Percentiles rank a stretch among this genome's conserved stretches.
phyloP scores from a whole-genome alignment of 441 rosid species.

The Sinapis alba region DNA sequence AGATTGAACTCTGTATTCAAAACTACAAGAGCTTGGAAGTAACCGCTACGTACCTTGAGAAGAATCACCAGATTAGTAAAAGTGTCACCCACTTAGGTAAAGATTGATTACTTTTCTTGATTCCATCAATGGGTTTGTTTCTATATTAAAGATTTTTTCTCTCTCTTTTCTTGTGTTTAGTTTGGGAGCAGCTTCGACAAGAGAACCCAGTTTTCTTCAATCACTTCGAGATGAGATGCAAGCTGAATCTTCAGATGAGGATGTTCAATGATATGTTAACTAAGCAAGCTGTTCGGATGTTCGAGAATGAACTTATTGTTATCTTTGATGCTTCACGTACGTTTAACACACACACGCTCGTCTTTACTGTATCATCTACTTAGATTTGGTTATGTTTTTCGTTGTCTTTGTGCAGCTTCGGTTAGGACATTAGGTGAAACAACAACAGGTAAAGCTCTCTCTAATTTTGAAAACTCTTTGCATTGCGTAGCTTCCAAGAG shows the following conservation, averaged over 20 bases:
- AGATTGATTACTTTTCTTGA: background rate
- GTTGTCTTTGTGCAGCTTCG: background rate
- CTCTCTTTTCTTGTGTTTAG: background rate
- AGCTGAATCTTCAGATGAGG: background rate
- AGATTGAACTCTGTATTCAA: background rate
- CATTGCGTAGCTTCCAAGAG: background rate
- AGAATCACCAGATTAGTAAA: background rate
- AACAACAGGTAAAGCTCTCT: background rate
- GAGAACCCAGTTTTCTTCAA: background rate
- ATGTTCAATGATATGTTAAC: background rate
- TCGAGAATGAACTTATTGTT: background rate
- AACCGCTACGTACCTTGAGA: background rate
- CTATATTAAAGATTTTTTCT: background rate
- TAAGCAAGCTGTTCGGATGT: background rate
- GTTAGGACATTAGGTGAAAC: background rate
- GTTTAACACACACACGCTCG: background rate
- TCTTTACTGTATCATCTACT: background rate
- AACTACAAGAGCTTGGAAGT: background rate
- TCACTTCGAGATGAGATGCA: background rate
- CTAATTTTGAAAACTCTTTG: background rate
- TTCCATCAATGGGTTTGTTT: background rate
- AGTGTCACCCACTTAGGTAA: background rate
- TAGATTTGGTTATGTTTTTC: background rate
- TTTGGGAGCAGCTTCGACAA: slow-evolving; percentile 1
- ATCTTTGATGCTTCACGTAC: background rate